Base-by-base conservation (phyloP, 163 green algal species). In the Scenedesmus sp. region DNA sequence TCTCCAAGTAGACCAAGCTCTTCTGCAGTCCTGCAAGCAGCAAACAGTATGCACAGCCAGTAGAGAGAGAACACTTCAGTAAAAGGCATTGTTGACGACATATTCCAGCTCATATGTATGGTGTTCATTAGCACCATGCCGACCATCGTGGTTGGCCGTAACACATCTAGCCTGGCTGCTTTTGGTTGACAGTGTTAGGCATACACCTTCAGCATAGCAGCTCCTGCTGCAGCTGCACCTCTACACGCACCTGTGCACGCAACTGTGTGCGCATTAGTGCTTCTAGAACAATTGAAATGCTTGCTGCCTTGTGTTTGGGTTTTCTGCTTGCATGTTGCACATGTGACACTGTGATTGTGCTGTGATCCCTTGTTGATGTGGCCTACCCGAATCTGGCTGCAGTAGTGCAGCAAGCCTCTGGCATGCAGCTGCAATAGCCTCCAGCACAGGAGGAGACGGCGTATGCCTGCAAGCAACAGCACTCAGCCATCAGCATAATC, bases 1-100 rank as follows among this genome's bases (percentile, higher is more conserved):
- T 81, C 30, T 86, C 37, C 40, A 91, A 59, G 40, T 87, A 91
- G 18, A 86, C 7, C 35, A 91, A 42, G 87, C 87, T 91, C 79
- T 82, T 87, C 43, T 68, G 85, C 46, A 90, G 72, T 7, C 33
- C 85, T 90, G 68, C 68, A 70, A 49, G 37, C 37, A 46, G 35
- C 3, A 82, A 6, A 35, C 12, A 82, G 37, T 44, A 35, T 4
- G 73, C 73, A 82, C 13, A n/a, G 33, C 18, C 73, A 82, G 70
- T 33, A 56, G 42, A 89, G 43, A 72, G 30, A 18, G n/a, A 81
- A 56, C 56, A 79, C 0, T 12, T 35, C 30, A 56, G 49, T 5
- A 6, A 73, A 46, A 43, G 26, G 43, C 61, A 37, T 6, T 30
- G 61, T n/a, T 7, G 6, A 33, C 22, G n/a, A n/a, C 61, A 10